Percentiles rank a stretch among this genome's conserved stretches.
These are phyloP conservation scores for Mycena sp. DNA, from an alignment of 1,284 basidiomycete genomes.

Conservation along the genomic window DNA sequence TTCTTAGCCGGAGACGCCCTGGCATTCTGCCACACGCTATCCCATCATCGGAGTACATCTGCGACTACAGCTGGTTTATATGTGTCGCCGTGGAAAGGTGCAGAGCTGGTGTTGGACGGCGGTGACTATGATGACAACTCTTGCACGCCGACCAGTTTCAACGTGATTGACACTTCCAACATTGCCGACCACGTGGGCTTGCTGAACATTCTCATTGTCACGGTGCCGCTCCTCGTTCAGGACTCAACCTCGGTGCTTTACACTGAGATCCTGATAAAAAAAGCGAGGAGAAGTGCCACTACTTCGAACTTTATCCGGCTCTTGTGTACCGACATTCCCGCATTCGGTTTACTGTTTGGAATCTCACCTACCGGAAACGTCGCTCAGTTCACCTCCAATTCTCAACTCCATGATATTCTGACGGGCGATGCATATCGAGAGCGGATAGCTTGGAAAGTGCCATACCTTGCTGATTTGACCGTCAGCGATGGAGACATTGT, in stretches of 20 bases:
- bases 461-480: not conserved
- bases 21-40: conserved; percentile 41
- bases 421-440: conserved; percentile 39
- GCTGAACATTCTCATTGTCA: conserved; percentile 53
- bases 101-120: conserved; percentile 45
- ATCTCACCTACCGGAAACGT: conserved; percentile 50
- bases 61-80: not conserved
- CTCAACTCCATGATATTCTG: conserved; percentile 49
- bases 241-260: conserved; percentile 46
- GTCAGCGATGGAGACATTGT: conserved; percentile 28
- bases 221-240: conserved; percentile 48
- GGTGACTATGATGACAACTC: conserved; percentile 34
- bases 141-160: conserved; percentile 48
- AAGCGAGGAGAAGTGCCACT: too few species aligned
- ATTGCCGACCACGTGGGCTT: conserved; percentile 55
- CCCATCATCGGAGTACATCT: not conserved
- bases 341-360: conserved; percentile 50
- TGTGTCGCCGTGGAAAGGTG: conserved; percentile 42
- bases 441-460: conserved; percentile 50
- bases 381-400: conserved; percentile 51
- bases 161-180: conserved; percentile 61
- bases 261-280: conserved; percentile 51
- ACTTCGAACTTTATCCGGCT: conserved; percentile 39
- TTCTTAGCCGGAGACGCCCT: conserved; percentile 43
- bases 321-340: conserved; percentile 49